phyloP scores from a whole-genome alignment of 106 monocot species.

The Chionographis japonica region DNA sequence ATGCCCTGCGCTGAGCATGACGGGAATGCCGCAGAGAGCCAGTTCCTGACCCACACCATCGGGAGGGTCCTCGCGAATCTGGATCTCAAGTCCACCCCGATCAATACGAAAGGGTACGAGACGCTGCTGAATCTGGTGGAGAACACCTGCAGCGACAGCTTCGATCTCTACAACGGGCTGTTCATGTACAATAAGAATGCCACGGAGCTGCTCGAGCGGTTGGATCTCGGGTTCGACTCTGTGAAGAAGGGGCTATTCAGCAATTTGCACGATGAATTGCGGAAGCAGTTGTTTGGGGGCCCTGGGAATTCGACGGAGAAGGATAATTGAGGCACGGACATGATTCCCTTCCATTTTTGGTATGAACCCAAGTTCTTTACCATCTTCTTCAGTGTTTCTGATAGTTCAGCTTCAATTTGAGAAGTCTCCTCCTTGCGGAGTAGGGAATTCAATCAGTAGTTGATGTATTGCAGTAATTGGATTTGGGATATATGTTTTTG shows the following conservation, averaged over 20 bases:
- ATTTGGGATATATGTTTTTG: too few relatives aligned
- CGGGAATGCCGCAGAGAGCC: conserved; percentile 41
- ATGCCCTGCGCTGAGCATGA: conserved; percentile 70
- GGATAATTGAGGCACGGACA: not conserved
- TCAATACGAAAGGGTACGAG: conserved; percentile 70
- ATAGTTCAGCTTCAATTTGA: too few relatives aligned
- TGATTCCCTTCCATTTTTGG: not conserved
- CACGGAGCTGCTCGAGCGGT: conserved; percentile 41
- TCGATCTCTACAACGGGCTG: conserved; percentile 64
- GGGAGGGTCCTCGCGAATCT: conserved; percentile 50
- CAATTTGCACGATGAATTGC: conserved; percentile 36
- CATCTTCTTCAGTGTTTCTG: too few relatives aligned
- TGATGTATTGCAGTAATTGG: too few relatives aligned
- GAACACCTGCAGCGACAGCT: conserved; percentile 56
- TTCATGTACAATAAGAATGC: conserved; percentile 78
- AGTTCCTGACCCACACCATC: conserved; percentile 72
- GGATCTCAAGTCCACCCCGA: conserved; percentile 35
- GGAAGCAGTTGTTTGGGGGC: conserved; percentile 50
- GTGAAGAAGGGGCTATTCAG: conserved; percentile 61
- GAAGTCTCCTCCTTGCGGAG: too few relatives aligned
- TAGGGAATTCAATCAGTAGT: too few relatives aligned
- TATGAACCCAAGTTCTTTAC: not conserved
- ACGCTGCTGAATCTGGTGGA: conserved; percentile 48
- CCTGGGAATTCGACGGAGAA: not conserved
- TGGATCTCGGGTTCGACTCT: conserved; percentile 46